phyloP scores from a whole-genome alignment of 495 filamentous ascomycete species.

The Aspergillus campestris region DNA sequence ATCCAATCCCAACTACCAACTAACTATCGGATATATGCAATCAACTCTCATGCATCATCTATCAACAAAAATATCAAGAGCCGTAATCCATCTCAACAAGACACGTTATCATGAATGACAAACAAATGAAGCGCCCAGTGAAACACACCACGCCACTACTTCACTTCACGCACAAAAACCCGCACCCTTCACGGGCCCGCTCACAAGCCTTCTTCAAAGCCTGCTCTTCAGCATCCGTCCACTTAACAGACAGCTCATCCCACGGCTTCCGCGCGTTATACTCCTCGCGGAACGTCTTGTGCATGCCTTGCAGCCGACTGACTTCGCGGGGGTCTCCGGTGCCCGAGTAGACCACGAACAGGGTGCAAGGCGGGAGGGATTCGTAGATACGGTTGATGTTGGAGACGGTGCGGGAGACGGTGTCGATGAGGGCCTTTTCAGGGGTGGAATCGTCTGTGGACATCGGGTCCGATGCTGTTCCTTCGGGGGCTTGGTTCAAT shows the following conservation, averaged over 20 bases:
- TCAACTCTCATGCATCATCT: too few relatives aligned
- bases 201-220: conserved; percentile 61
- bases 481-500: conserved; percentile 21
- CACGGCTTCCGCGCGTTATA: conserved; percentile 67
- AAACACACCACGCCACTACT: neutral
- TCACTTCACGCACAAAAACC: conserved; percentile 73
- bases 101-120: too few relatives aligned
- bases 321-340: conserved; percentile 81
- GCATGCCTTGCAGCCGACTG: conserved; percentile 61
- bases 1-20: too few relatives aligned
- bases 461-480: conserved; percentile 11
- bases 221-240: conserved; percentile 85
- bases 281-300: conserved; percentile 66
- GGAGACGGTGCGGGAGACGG: conserved; percentile 40
- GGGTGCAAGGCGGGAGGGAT: conserved; percentile 70
- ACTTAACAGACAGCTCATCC: conserved; percentile 80
- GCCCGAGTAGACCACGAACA: conserved; percentile 81
- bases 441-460: conserved; percentile 1
- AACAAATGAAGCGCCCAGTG: neutral
- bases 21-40: too few relatives aligned
- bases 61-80: too few relatives aligned
- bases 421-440: conserved; percentile 26
- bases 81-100: too few relatives aligned
- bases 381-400: conserved; percentile 65
- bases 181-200: conserved; percentile 66